A percentile compares a stretch with the other conserved stretches of the same genome.
Conservation (phyloP, 441 rosid species). For the Populus hybrid region DNA sequence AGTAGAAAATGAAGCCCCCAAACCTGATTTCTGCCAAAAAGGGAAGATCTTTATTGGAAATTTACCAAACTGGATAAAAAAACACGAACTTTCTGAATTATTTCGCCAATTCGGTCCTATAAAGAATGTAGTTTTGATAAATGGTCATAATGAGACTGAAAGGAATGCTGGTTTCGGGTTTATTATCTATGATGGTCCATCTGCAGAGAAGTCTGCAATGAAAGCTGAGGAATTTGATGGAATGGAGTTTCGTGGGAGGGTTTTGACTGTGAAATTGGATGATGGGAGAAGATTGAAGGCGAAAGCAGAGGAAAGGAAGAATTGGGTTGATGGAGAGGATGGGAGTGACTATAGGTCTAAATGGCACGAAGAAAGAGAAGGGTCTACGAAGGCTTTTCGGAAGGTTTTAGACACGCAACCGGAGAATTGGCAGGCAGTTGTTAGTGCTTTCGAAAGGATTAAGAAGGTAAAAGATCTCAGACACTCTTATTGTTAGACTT, state of each 20-base stretch:
- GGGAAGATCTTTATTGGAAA: conserved; percentile 90
- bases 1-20: conserved; percentile 25
- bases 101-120: conserved; percentile 91
- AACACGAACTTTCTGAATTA: conserved; percentile 59
- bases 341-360: conserved; percentile 50
- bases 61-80: conserved; percentile 82
- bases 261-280: conserved; percentile 82
- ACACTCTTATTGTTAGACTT: not conserved
- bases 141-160: conserved; percentile 57
- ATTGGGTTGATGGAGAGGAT: conserved; percentile 59
- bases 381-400: conserved; percentile 45
- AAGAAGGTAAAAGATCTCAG: conserved; percentile 49
- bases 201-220: conserved; percentile 59
- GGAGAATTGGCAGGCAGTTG: conserved; percentile 93
- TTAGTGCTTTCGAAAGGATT: conserved; percentile 76
- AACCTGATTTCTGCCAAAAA: conserved; percentile 49
- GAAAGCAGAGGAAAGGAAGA: conserved; percentile 55
- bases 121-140: conserved; percentile 59
- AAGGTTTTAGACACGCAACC: conserved; percentile 65
- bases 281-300: conserved; percentile 77
- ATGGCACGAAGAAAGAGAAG: conserved; percentile 91
- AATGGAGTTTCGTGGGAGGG: conserved; percentile 82
- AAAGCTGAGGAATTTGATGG: conserved; percentile 92
- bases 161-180: conserved; percentile 89
- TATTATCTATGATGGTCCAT: conserved; percentile 51